Conservation (phyloP, 805 yeast species). For the Yamadazyma philogaea region DNA sequence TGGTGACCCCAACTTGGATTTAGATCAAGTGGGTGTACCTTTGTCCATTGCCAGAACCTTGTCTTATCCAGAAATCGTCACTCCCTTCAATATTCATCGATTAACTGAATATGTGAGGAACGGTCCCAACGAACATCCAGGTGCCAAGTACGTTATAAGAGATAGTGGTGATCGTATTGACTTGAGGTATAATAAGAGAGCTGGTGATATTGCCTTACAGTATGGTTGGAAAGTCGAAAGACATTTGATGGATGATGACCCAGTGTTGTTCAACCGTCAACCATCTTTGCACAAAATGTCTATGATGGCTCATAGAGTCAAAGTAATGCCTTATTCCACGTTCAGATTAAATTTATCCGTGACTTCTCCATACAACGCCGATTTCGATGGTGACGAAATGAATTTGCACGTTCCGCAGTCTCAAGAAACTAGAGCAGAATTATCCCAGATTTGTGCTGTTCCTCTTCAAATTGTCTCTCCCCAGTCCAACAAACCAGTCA, state of each 20-base stretch:
- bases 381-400: constrained; percentile 99
- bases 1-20: constrained; percentile 96
- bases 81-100: constrained; percentile 94
- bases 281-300: constrained; percentile 99
- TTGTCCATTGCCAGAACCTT: constrained; percentile 92
- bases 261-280: constrained; percentile 97
- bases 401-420: constrained; percentile 98
- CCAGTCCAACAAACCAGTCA: constrained; percentile 97
- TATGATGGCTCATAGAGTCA: constrained; percentile 99
- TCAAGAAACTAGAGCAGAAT: constrained; percentile 95
- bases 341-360: constrained; percentile 95
- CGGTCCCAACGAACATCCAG: constrained; percentile 99
- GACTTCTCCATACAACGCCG: constrained; percentile 99
- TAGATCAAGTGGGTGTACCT: constrained; percentile 99
- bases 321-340: constrained; percentile 98
- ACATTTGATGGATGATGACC: constrained; percentile 96
- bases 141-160: constrained; percentile 97
- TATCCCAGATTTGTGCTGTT: constrained; percentile 92
- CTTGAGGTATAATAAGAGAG: constrained; percentile 92
- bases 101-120: constrained; percentile 91
- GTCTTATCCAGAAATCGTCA: constrained; percentile 95
- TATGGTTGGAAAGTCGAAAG: constrained; percentile 99
- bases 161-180: constrained; percentile 99
- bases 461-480: constrained; percentile 98
- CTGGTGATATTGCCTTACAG: constrained; percentile 96